phyloP scores from a whole-genome alignment of 306 rosid species.

The Casuarina glauca region DNA sequence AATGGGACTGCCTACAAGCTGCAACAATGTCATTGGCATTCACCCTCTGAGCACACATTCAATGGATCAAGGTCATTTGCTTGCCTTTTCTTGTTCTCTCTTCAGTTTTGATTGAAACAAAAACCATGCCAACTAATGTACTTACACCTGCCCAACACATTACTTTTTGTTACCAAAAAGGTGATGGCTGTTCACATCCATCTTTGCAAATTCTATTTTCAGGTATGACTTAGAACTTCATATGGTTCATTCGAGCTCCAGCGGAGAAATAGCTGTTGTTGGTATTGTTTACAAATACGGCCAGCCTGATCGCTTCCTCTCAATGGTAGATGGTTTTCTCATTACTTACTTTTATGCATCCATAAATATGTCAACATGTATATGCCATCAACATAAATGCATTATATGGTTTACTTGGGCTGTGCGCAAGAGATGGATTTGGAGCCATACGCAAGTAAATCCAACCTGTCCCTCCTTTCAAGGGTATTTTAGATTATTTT shows the following conservation, averaged over 20 bases:
- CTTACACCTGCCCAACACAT: not conserved
- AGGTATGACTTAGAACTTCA: conserved; percentile 75
- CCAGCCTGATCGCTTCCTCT: conserved; percentile 56
- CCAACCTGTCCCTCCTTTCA: too few species aligned
- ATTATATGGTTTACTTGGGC: not conserved
- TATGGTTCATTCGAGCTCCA: conserved; percentile 43
- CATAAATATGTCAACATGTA: not conserved
- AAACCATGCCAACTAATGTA: not conserved
- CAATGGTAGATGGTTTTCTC: conserved; percentile 42
- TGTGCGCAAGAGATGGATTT: not conserved
- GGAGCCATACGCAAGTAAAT: not conserved
- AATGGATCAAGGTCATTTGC: conserved; percentile 57
- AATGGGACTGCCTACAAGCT: conserved; percentile 58
- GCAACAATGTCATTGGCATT: conserved; percentile 75
- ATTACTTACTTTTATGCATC: not conserved
- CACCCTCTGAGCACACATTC: conserved; percentile 79
- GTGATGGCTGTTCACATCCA: not conserved
- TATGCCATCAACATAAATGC: not conserved
- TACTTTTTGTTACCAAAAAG: not conserved
- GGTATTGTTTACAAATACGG: conserved; percentile 64
- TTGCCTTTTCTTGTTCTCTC: not conserved
- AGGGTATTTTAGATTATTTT: not conserved
- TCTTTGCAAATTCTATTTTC: conserved; percentile 6
- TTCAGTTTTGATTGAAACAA: not conserved
- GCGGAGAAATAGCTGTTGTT: conserved; percentile 53